Base-by-base conservation (phyloP, 108 stramenopile genomes). In the Aurantiochytrium sp. region DNA sequence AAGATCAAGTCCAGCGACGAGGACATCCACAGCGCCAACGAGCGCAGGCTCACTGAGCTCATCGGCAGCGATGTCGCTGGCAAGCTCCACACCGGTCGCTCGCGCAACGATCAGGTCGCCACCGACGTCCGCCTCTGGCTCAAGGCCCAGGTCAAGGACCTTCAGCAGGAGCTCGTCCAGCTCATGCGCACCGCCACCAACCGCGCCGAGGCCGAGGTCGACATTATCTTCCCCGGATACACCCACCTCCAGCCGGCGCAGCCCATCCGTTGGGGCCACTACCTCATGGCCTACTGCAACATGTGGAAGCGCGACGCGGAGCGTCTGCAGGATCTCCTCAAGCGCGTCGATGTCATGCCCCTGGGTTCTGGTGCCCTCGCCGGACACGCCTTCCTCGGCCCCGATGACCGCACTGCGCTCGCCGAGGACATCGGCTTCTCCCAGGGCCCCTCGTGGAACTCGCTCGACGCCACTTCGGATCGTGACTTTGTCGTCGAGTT, bases 1-100 rank as follows among this genome's bases (percentile, higher is more conserved):
- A 95, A 94, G 55, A 88, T 95, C 72, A 95, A 96, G 90, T 89
- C 96, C 4, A 96, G 96, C 71, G 99, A 99, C 90, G 99, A 99
- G 93, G 99, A 99, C 94, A 98, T 99, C 88, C 99, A 99, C 93
- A 99, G 98, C n/a, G 98, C 98, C 64, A 98, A 99, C 90, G 99
- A 99, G 93, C 96, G 99, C 57, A 96, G 99, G 5, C 92, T 99
- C 71, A 98, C 98, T 0, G 99, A 99, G 94, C 90, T 98, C 51
- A 93, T 98, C 87, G 98, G 98, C 28, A 91, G 96, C 8, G 91
- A 89, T 19, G 49, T 96, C 29, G 99, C 97, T 45, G 98, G 98
- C 53, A 98, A 98, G 90, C 89, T 99, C 72, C 99, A 99, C 94
- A 99, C 99, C 18, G 99, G 98, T 16, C 96, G 98, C 58, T 95